Conservation (phyloP, 1,284 basidiomycete species). For the Earliella scabrosa region DNA sequence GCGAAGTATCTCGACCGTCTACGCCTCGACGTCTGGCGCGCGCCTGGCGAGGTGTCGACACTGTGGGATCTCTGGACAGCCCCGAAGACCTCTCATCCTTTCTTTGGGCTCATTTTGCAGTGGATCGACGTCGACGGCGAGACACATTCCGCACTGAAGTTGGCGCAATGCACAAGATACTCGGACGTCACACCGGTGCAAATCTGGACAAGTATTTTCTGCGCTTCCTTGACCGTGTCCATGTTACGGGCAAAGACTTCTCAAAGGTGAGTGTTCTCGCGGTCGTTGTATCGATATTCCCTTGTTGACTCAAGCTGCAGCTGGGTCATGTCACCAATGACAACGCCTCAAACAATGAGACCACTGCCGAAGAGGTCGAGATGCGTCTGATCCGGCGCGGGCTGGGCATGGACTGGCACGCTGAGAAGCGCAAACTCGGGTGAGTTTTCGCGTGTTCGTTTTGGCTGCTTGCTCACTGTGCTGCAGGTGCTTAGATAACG, state of each 20-base stretch:
- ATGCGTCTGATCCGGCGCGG: neutral
- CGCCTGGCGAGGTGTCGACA: neutral
- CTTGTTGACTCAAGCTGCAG: neutral
- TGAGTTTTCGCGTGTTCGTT: neutral
- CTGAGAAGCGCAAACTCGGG: neutral
- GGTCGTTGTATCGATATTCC: neutral
- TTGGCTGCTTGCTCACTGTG: neutral
- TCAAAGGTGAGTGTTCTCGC: constrained; percentile 28
- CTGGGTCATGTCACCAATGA: neutral
- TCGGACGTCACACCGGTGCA: constrained; percentile 29
- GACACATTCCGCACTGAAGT: constrained; percentile 15
- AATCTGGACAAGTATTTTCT: constrained; percentile 33
- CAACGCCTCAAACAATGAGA: neutral
- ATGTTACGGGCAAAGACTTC: constrained; percentile 25
- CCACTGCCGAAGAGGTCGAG: neutral
- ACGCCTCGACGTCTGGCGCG: neutral
- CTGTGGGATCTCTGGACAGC: constrained; percentile 10
- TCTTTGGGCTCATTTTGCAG: neutral
- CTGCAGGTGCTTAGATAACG: constrained; percentile 1
- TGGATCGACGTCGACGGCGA: neutral
- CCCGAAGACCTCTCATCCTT: constrained; percentile 4
- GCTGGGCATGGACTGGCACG: neutral
- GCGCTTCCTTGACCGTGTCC: constrained; percentile 26
- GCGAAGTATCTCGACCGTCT: neutral
- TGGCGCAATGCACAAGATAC: constrained; percentile 27